A percentile compares a stretch with the other conserved stretches of the same genome.
phyloP scores from a whole-genome alignment of 2,329 filamentous ascomycete genomes.

The Didymella pomorum region DNA sequence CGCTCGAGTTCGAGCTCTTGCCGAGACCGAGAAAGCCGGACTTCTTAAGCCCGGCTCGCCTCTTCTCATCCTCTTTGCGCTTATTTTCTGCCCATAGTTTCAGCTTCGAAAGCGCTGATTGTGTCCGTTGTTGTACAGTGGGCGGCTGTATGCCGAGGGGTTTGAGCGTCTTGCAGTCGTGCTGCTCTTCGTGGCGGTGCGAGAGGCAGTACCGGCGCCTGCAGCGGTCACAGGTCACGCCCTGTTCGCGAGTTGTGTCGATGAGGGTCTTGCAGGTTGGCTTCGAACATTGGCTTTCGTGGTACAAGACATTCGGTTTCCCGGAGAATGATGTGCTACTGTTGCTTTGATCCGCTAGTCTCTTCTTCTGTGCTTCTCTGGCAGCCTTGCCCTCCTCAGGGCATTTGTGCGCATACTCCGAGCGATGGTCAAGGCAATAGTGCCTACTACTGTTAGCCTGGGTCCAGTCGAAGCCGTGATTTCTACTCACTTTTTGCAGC shows the following conservation, averaged over 20 bases:
- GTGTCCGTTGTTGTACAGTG: slow-evolving; percentile 66
- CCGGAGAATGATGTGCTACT: not conserved
- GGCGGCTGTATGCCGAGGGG: slow-evolving; percentile 62
- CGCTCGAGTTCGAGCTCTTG: slow-evolving; percentile 29
- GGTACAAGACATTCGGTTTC: not conserved
- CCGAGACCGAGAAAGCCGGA: slow-evolving; percentile 36
- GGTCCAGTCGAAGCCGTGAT: not conserved
- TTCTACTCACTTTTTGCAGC: slow-evolving; percentile 68
- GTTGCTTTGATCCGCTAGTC: not conserved
- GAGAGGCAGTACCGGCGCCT: slow-evolving; percentile 79
- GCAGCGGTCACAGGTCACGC: slow-evolving; percentile 75
- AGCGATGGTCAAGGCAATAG: slow-evolving; percentile 93
- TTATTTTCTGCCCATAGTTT: slow-evolving; percentile 82
- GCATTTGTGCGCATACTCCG: slow-evolving; percentile 80
- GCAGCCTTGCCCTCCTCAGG: slow-evolving; percentile 57
- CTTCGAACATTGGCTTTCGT: slow-evolving; percentile 62
- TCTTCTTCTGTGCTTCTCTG: not conserved
- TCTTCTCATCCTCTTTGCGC: slow-evolving; percentile 73
- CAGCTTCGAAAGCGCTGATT: slow-evolving; percentile 77
- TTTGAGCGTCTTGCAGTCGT: slow-evolving; percentile 81
- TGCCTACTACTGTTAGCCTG: slow-evolving; percentile 59
- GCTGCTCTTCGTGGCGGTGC: slow-evolving; percentile 79
- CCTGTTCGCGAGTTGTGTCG: slow-evolving; percentile 71
- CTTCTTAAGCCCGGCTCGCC: slow-evolving; percentile 30
- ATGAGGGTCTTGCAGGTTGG: slow-evolving; percentile 73